A percentile compares a stretch with the other conserved stretches of the same genome.
phyloP scores from a whole-genome alignment of 2,329 filamentous ascomycete genomes.

The Fusarium brachygibbosum region DNA sequence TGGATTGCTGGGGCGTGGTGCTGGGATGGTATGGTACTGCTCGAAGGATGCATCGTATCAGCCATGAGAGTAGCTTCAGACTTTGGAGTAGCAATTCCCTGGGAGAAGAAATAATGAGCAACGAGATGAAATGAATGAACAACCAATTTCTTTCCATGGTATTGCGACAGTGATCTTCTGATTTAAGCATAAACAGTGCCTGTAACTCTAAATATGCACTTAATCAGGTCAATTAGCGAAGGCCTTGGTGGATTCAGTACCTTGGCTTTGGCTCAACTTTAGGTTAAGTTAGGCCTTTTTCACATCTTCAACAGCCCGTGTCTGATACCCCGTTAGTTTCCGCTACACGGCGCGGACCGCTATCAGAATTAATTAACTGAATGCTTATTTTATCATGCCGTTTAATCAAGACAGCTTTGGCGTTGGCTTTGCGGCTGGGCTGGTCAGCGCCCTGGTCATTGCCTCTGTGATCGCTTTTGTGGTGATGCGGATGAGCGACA shows the following conservation, averaged over 20 bases:
- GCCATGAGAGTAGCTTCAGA: conserved; percentile 68
- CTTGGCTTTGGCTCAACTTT: background rate
- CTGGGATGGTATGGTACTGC: conserved; percentile 74
- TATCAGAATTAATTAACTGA: background rate
- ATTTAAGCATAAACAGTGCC: conserved; percentile 1
- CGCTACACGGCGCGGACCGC: background rate
- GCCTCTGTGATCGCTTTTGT: conserved; percentile 29
- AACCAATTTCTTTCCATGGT: background rate
- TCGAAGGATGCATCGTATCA: conserved; percentile 72
- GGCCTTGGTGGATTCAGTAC: conserved; percentile 2
- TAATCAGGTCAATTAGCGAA: conserved; percentile 27
- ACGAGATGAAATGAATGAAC: conserved; percentile 8
- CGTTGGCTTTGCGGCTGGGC: conserved; percentile 50
- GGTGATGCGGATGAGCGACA: conserved; percentile 48
- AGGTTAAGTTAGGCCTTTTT: conserved; percentile 1
- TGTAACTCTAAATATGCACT: background rate
- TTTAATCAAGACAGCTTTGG: conserved; percentile 43
- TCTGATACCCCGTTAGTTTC: background rate
- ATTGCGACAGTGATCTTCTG: background rate
- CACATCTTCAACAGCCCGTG: background rate
- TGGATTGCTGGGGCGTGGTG: conserved; percentile 72
- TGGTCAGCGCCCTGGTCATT: conserved; percentile 37
- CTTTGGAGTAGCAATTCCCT: conserved; percentile 63
- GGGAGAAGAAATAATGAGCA: conserved; percentile 43
- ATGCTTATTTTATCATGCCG: background rate